Conservation (phyloP, 208 protist genomes). For the Crithidia sp. region DNA sequence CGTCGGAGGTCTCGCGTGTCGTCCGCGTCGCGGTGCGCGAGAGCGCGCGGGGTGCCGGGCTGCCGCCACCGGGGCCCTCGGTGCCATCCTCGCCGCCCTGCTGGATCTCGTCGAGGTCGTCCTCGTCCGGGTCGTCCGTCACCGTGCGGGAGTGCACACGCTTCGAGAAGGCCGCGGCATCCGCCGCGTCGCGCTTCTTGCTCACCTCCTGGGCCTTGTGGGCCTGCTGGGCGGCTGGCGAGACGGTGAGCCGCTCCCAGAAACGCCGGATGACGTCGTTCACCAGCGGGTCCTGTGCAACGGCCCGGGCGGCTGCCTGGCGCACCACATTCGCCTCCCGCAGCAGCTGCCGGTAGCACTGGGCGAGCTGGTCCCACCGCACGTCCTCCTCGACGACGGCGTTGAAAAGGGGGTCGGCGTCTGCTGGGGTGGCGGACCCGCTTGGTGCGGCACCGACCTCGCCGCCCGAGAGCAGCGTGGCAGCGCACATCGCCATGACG, state of each 20-base stretch:
- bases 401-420: slow-evolving; percentile 40
- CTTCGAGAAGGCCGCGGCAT: slow-evolving; percentile 17
- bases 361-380: slow-evolving; percentile 67
- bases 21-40: neutral
- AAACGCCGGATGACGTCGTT: slow-evolving; percentile 83
- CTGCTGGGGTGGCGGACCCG: slow-evolving; percentile 20
- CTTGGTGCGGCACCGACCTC: slow-evolving; percentile 15
- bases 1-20: neutral
- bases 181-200: slow-evolving; percentile 24
- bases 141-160: neutral
- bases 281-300: slow-evolving; percentile 52
- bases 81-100: neutral
- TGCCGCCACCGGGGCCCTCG: neutral
- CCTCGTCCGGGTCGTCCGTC: slow-evolving; percentile 21
- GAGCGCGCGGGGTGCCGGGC: neutral
- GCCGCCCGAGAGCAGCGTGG: slow-evolving; percentile 14
- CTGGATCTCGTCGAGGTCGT: slow-evolving; percentile 34
- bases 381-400: slow-evolving; percentile 55
- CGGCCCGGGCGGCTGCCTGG: slow-evolving; percentile 29
- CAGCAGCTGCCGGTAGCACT: slow-evolving; percentile 71
- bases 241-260: slow-evolving; percentile 84
- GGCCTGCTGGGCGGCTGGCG: slow-evolving; percentile 44
- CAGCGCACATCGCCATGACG: slow-evolving; percentile 18
- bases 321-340: slow-evolving; percentile 32
- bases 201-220: slow-evolving; percentile 31